Conservation (phyloP, 768 basidiomycete genomes). For the Boletellus sp. region DNA sequence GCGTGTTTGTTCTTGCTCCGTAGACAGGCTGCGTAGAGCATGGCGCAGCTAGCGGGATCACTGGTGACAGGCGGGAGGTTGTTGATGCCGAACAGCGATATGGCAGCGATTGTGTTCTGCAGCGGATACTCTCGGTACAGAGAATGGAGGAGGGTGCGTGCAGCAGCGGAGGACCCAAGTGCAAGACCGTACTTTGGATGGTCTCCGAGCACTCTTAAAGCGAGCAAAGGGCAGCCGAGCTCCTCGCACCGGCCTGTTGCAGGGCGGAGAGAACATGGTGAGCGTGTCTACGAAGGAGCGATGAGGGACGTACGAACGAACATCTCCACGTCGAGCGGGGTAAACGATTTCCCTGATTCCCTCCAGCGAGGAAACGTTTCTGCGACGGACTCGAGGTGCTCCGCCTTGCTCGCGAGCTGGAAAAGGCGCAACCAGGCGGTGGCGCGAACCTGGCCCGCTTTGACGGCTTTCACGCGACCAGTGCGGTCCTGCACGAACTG, state of each 20-base stretch:
- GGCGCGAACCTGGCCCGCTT: constrained; percentile 38
- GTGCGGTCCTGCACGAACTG: constrained; percentile 30
- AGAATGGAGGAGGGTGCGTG: constrained; percentile 55
- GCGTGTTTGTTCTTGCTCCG: constrained; percentile 41
- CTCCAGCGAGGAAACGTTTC: constrained; percentile 50
- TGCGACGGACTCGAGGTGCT: constrained; percentile 45
- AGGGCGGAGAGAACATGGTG: not conserved
- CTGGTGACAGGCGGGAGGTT: constrained; percentile 47
- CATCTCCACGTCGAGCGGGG: constrained; percentile 38
- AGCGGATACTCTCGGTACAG: constrained; percentile 47
- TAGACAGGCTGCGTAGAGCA: constrained; percentile 56
- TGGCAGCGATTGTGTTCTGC: constrained; percentile 44
- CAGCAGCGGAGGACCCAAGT: constrained; percentile 46
- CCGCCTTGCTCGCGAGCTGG: constrained; percentile 45
- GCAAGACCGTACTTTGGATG: constrained; percentile 57
- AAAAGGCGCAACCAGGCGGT: constrained; percentile 51
- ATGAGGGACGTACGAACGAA: constrained; percentile 50
- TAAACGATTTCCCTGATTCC: constrained; percentile 41
- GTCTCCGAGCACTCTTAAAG: constrained; percentile 58
- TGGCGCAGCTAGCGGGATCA: constrained; percentile 56
- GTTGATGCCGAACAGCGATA: constrained; percentile 54
- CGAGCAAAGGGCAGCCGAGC: constrained; percentile 51
- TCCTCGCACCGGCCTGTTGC: constrained; percentile 57
- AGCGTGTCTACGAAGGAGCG: not conserved
- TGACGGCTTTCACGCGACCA: constrained; percentile 26